phyloP scores from a whole-genome alignment of 148 eudicot species.

The Camellia granthamiana region DNA sequence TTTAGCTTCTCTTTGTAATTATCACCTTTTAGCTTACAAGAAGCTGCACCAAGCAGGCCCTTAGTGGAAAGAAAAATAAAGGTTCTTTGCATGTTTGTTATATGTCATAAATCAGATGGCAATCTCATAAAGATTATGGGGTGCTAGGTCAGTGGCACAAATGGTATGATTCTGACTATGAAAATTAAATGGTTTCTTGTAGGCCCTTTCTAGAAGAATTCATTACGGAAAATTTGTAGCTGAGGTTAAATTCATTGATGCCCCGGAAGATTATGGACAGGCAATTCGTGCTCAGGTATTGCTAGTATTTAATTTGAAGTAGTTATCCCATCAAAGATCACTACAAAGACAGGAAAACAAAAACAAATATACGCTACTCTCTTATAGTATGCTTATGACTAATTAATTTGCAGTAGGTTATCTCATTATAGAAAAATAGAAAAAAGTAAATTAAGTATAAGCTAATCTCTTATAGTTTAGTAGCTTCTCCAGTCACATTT shows the following conservation, averaged over 20 bases:
- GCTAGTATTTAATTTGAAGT: neutral
- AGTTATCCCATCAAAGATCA: no score
- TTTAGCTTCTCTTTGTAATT: no score
- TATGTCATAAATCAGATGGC: neutral
- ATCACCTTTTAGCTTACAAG: no score
- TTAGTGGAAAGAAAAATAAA: neutral
- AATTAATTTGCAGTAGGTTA: neutral
- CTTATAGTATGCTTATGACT: neutral
- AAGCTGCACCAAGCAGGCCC: no score
- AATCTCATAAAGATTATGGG: no score
- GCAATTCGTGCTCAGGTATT: constrained; percentile 69
- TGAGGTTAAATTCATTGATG: constrained; percentile 63
- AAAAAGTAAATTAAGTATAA: neutral
- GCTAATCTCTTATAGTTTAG: no score
- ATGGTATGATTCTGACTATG: neutral
- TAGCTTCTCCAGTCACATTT: neutral
- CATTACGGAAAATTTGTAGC: constrained; percentile 90
- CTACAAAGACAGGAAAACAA: no score
- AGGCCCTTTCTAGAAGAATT: constrained; percentile 89
- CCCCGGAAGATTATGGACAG: constrained; percentile 59
- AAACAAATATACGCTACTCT: no score
- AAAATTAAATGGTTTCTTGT: constrained; percentile 9
- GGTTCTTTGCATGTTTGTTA: neutral
- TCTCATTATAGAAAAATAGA: no score
- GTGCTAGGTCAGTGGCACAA: neutral